phyloP scores from a whole-genome alignment of 495 filamentous ascomycete species.

The Hypoxylon trugodes region DNA sequence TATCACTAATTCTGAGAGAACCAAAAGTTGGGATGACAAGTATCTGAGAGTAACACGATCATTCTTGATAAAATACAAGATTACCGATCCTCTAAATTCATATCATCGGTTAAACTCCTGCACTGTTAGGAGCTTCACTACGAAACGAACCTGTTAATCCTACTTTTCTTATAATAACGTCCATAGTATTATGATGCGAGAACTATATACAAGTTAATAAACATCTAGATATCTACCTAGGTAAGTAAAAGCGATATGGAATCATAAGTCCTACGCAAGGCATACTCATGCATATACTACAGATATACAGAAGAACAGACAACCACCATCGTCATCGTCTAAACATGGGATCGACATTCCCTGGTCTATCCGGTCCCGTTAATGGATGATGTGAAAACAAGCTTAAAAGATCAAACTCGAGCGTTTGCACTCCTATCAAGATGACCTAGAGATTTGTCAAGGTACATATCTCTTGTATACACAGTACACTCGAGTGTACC shows the following conservation, averaged over 20 bases:
- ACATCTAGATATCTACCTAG: too few relatives aligned
- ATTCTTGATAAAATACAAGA: constrained; percentile 25
- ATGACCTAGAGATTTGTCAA: too few relatives aligned
- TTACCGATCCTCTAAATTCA: constrained; percentile 28
- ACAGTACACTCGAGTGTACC: too few relatives aligned
- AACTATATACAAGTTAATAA: too few relatives aligned
- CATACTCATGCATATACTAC: too few relatives aligned
- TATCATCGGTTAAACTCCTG: constrained; percentile 22
- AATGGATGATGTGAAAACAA: constrained; percentile 24
- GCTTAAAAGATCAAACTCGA: constrained; percentile 17
- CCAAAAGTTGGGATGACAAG: constrained; percentile 30
- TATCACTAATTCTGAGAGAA: constrained; percentile 1
- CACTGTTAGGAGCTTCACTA: constrained; percentile 20
- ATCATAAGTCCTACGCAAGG: too few relatives aligned
- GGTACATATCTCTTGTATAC: too few relatives aligned
- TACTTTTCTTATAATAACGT: background rate
- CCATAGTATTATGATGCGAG: background rate
- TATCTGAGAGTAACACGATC: constrained; percentile 3
- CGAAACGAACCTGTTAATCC: constrained; percentile 25
- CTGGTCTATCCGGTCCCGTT: constrained; percentile 29
- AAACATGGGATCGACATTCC: constrained; percentile 34
- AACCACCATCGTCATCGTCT: constrained; percentile 7
- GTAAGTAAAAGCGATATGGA: too few relatives aligned
- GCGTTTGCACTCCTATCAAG: background rate
- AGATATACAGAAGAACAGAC: constrained; percentile 7